These are phyloP conservation scores for Colletotrichum karsti DNA, from an alignment of 2,329 filamentous ascomycete genomes.

Conservation along the genomic window DNA sequence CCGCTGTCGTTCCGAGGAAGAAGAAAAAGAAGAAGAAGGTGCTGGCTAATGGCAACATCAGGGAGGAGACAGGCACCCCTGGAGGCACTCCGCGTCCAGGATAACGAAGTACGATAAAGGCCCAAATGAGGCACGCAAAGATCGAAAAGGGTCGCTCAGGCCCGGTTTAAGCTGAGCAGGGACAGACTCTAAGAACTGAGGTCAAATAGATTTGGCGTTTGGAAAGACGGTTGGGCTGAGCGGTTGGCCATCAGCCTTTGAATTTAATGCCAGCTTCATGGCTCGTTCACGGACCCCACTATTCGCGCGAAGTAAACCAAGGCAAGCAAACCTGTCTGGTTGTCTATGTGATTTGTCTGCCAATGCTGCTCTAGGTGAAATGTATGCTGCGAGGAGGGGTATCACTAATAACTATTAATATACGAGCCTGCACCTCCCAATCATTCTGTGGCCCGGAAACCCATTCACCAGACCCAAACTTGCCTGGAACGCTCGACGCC, in stretches of 20 bases:
- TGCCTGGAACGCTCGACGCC: neutral
- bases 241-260: neutral
- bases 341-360: neutral
- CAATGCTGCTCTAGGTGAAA: slow-evolving; percentile 2
- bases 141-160: neutral
- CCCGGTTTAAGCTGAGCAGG: neutral
- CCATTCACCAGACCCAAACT: neutral
- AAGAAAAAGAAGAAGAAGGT: slow-evolving; percentile 81
- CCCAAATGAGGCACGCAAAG: slow-evolving; percentile 8
- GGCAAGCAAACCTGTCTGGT: neutral
- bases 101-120: neutral
- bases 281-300: neutral
- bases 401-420: slow-evolving; percentile 20
- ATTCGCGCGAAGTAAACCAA: neutral
- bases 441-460: neutral
- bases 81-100: slow-evolving; percentile 66
- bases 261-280: neutral
- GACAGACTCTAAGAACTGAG: neutral
- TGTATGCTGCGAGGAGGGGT: slow-evolving; percentile 8
- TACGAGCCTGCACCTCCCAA: neutral
- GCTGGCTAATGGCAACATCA: slow-evolving; percentile 52
- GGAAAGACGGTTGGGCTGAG: neutral
- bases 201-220: slow-evolving; percentile 7
- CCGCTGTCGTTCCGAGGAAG: slow-evolving; percentile 75
- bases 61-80: slow-evolving; percentile 67